Conservation (phyloP, 352 stramenopile species). For the Phytophthora agathidicida region DNA sequence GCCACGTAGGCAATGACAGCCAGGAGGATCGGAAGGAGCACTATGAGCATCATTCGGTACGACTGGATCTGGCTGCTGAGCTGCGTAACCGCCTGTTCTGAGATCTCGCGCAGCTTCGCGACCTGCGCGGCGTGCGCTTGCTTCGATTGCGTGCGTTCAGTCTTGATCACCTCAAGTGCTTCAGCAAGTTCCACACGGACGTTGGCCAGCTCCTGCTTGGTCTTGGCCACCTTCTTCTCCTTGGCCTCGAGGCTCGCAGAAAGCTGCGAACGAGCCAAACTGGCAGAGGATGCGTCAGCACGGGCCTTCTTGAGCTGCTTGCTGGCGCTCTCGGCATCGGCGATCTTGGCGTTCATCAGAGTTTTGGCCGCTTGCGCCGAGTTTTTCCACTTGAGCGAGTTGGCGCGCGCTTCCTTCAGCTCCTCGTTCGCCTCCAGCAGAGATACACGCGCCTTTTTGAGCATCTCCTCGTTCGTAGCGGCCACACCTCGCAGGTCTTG, state of each 20-base stretch:
- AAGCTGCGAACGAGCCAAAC: slow-evolving; percentile 53
- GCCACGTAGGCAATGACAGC: slow-evolving; percentile 58
- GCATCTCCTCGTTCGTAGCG: slow-evolving; percentile 62
- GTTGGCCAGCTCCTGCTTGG: slow-evolving; percentile 53
- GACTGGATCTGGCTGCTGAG: slow-evolving; percentile 52
- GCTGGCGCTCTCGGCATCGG: slow-evolving; percentile 64
- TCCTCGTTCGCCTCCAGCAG: slow-evolving; percentile 77
- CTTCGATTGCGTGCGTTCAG: slow-evolving; percentile 36
- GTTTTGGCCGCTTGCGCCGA: slow-evolving; percentile 65
- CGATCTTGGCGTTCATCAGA: slow-evolving; percentile 67
- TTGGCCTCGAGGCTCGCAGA: slow-evolving; percentile 65
- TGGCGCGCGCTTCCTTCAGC: slow-evolving; percentile 72
- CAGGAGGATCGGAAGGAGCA: slow-evolving; percentile 60
- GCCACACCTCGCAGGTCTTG: slow-evolving; percentile 45
- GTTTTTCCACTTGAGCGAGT: slow-evolving; percentile 77
- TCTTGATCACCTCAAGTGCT: slow-evolving; percentile 26
- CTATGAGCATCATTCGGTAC: slow-evolving; percentile 63
- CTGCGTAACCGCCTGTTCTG: slow-evolving; percentile 29
- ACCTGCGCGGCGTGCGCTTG: slow-evolving; percentile 49
- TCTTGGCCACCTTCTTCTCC: slow-evolving; percentile 73
- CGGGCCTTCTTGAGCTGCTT: slow-evolving; percentile 69
- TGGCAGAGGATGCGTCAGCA: slow-evolving; percentile 51
- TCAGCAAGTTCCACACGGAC: slow-evolving; percentile 50
- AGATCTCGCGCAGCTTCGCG: slow-evolving; percentile 42
- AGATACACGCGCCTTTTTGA: slow-evolving; percentile 74